Evolutionary conservation across 2,329 filamentous ascomycete genomes (phyloP).

Genomic region (Fusarium scirpi): DNA sequence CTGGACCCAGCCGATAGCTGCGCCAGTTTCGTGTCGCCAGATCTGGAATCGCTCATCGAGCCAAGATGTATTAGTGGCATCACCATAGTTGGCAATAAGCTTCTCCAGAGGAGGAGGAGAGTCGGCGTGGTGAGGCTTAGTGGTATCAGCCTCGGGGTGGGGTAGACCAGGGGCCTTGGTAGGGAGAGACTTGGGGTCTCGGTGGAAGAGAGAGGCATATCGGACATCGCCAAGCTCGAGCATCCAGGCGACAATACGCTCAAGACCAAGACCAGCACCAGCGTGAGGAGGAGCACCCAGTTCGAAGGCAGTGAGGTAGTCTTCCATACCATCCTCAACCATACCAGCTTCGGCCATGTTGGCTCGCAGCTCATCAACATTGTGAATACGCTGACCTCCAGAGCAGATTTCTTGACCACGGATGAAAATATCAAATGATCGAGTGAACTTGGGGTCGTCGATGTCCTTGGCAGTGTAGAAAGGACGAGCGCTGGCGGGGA

Average conservation of each 20-base stretch:
- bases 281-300: slow-evolving; percentile 91
- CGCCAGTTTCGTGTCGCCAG: slow-evolving; percentile 88
- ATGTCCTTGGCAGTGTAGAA: slow-evolving; percentile 93
- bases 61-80: slow-evolving; percentile 95
- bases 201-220: slow-evolving; percentile 86
- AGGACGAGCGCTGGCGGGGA: slow-evolving; percentile 83
- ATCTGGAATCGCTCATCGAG: slow-evolving; percentile 88
- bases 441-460: slow-evolving; percentile 78
- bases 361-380: slow-evolving; percentile 77
- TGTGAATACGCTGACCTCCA: slow-evolving; percentile 92
- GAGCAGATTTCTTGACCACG: slow-evolving; percentile 93
- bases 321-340: slow-evolving; percentile 84
- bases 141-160: slow-evolving; percentile 88
- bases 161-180: slow-evolving; percentile 74
- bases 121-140: slow-evolving; percentile 58
- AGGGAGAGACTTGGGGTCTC: slow-evolving; percentile 89
- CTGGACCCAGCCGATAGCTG: slow-evolving; percentile 85
- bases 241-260: slow-evolving; percentile 88
- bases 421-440: slow-evolving; percentile 95
- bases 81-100: slow-evolving; percentile 94
- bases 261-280: slow-evolving; percentile 88
- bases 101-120: slow-evolving; percentile 82
- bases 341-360: slow-evolving; percentile 83
- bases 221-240: slow-evolving; percentile 90
- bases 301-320: slow-evolving; percentile 89